Evolutionary conservation across 257 asterid species (phyloP).

Genomic region (Ligustrum vulgare): DNA sequence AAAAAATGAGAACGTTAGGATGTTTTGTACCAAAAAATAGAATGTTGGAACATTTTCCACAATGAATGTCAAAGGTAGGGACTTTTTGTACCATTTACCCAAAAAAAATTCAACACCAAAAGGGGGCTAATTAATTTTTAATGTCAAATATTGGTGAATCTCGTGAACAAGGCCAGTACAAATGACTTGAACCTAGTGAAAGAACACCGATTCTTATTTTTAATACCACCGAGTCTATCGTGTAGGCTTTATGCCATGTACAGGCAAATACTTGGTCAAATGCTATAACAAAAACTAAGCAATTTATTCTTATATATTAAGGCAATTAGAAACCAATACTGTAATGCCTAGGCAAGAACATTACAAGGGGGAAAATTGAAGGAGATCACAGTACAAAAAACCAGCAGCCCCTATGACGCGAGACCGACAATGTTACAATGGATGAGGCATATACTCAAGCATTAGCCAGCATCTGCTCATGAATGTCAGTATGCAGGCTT

Average conservation of each 20-base stretch:
- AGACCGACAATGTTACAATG: conserved; percentile 9
- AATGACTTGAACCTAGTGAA: not conserved
- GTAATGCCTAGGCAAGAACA: not conserved
- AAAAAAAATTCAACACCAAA: too few relatives aligned
- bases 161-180: not conserved
- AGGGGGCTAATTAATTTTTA: too few relatives aligned
- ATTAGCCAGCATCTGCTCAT: conserved; percentile 58
- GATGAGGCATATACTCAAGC: conserved; percentile 38
- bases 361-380: not conserved
- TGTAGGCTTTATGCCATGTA: not conserved
- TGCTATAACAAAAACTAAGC: not conserved
- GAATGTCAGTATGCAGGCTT: conserved; percentile 34
- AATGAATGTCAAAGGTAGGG: too few relatives aligned
- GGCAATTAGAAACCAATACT: not conserved
- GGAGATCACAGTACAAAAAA: conserved; percentile 1
- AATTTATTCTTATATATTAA: not conserved
- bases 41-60: too few relatives aligned
- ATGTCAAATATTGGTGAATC: too few relatives aligned
- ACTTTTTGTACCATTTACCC: too few relatives aligned
- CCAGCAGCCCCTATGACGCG: not conserved
- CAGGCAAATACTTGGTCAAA: not conserved
- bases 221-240: not conserved
- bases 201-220: not conserved
- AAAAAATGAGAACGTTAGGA: too few relatives aligned
- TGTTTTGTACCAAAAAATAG: too few relatives aligned